Evolutionary conservation across 345 rosid genomes (phyloP).

Genomic region (Rhodomyrtus tomentosa): DNA sequence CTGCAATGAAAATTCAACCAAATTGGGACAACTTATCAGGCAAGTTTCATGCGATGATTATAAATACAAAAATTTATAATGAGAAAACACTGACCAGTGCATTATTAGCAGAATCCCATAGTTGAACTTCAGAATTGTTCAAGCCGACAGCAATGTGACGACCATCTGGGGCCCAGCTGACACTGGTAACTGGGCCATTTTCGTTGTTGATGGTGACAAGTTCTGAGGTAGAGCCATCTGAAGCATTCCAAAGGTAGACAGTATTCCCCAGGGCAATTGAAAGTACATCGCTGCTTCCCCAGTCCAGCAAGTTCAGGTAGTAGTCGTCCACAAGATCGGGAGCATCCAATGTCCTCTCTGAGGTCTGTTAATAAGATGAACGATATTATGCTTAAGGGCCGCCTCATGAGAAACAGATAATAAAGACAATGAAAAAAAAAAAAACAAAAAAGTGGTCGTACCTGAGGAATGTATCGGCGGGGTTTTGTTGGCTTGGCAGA

Average conservation of each 20-base stretch:
- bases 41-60: too few relatives aligned
- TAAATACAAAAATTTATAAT: neutral
- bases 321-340: slow-evolving; percentile 41
- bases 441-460: neutral
- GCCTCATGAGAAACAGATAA: neutral
- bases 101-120: slow-evolving; percentile 32
- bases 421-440: too few relatives aligned
- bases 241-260: slow-evolving; percentile 42
- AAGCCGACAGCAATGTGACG: slow-evolving; percentile 32
- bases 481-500: slow-evolving; percentile 9
- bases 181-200: slow-evolving; percentile 37
- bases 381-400: too few relatives aligned
- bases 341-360: slow-evolving; percentile 43
- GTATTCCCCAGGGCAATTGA: slow-evolving; percentile 25
- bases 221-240: slow-evolving; percentile 32
- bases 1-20: neutral
- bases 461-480: slow-evolving; percentile 27
- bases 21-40: too few relatives aligned
- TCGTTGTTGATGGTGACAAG: slow-evolving; percentile 35
- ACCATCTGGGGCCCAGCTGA: slow-evolving; percentile 49
- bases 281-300: slow-evolving; percentile 37
- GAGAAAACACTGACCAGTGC: neutral
- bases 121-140: slow-evolving; percentile 38
- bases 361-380: slow-evolving; percentile 6
- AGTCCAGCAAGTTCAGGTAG: slow-evolving; percentile 35